These are phyloP conservation scores for Populus hybrid DNA, from an alignment of 441 rosid genomes.

Conservation along the genomic window DNA sequence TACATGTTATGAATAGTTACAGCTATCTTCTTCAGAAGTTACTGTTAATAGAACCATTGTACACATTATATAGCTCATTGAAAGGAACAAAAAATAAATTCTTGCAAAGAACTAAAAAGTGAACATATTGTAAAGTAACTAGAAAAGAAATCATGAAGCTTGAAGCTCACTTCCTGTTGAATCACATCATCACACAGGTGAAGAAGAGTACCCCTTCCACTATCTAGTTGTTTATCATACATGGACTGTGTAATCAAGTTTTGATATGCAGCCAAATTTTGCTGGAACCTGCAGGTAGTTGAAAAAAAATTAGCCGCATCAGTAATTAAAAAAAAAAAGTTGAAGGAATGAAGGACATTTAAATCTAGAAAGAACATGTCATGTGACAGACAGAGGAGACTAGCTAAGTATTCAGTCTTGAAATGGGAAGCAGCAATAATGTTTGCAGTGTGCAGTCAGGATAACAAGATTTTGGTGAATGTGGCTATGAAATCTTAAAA, in stretches of 20 bases:
- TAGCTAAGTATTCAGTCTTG: not conserved
- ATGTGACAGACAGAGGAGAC: not conserved
- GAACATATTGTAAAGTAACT: too few species aligned
- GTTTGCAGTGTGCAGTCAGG: not conserved
- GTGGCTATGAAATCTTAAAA: not conserved
- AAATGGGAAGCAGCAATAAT: not conserved
- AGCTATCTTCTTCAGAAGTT: not conserved
- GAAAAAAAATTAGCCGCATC: constrained; percentile 21
- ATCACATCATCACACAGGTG: too few species aligned
- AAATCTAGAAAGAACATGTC: not conserved
- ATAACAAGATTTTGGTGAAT: not conserved
- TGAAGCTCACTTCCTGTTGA: too few species aligned
- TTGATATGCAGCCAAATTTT: too few species aligned
- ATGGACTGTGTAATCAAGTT: too few species aligned
- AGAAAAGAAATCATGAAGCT: too few species aligned
- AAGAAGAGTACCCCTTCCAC: too few species aligned
- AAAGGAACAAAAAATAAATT: too few species aligned
- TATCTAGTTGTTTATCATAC: too few species aligned
- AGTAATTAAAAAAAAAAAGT: not conserved
- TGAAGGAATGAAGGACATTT: constrained; percentile 1
- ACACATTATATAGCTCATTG: too few species aligned
- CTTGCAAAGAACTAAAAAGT: too few species aligned
- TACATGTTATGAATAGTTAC: not conserved
- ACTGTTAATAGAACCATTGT: not conserved
- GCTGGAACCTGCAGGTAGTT: constrained; percentile 60